phyloP scores from a whole-genome alignment of 73 alveolate genomes.

The Uronychia binucleata region DNA sequence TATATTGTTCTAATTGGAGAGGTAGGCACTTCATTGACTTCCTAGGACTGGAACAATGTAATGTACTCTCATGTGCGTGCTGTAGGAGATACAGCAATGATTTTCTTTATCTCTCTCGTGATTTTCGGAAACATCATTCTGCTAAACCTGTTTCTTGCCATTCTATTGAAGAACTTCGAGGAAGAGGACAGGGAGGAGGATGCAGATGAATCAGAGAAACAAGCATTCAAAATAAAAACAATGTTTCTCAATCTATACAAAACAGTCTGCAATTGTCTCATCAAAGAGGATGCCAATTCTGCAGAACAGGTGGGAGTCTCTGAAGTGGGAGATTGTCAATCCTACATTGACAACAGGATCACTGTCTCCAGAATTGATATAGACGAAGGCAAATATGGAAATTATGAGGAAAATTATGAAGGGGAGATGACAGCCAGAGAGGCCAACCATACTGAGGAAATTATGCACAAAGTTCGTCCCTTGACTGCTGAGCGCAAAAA shows the following conservation, averaged over 20 bases:
- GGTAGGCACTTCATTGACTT: neutral
- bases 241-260: neutral
- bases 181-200: neutral
- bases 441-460: no score
- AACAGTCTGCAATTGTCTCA: no score
- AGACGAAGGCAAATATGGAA: no score
- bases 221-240: neutral
- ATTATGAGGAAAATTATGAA: no score
- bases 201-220: neutral
- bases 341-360: neutral
- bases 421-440: no score
- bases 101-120: conserved; percentile 41
- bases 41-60: conserved; percentile 54
- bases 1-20: conserved; percentile 63
- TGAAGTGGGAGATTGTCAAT: neutral
- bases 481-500: no score
- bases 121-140: conserved; percentile 33
- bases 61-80: conserved; percentile 48
- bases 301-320: neutral
- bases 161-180: conserved; percentile 46
- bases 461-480: no score
- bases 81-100: neutral
- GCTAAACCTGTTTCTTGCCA: conserved; percentile 45
- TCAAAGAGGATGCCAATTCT: neutral
- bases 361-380: neutral